Percentiles rank a stretch among this genome's conserved stretches.
Conservation (phyloP, 108 stramenopile species). For the Chaetoceros tenuissimus region DNA sequence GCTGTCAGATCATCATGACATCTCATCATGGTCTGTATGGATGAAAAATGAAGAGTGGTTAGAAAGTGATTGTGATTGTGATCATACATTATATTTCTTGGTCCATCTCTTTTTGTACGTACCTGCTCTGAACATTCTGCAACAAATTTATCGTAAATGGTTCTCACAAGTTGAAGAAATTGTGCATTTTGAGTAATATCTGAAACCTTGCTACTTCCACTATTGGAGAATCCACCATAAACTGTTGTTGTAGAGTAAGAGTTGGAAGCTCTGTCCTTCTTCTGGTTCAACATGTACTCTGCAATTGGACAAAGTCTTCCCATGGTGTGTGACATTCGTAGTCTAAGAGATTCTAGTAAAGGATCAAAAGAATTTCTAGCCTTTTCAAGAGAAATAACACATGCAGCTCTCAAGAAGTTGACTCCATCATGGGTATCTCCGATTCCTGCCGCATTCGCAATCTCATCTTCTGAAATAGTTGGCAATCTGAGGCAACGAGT, state of each 20-base stretch:
- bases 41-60: neutral
- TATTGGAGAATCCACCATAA: slow-evolving; percentile 16
- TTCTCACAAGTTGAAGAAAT: slow-evolving; percentile 64
- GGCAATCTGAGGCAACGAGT: slow-evolving; percentile 73
- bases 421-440: slow-evolving; percentile 91
- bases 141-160: slow-evolving; percentile 80
- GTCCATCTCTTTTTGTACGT: slow-evolving; percentile 17
- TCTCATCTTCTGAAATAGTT: slow-evolving; percentile 84
- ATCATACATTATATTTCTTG: neutral
- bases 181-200: slow-evolving; percentile 60
- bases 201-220: slow-evolving; percentile 15
- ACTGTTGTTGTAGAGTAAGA: slow-evolving; percentile 23
- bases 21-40: slow-evolving; percentile 36
- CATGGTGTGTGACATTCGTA: slow-evolving; percentile 80
- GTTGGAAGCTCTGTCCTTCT: slow-evolving; percentile 48
- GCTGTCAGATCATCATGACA: slow-evolving; percentile 85
- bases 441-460: slow-evolving; percentile 91
- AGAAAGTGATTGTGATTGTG: neutral
- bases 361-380: slow-evolving; percentile 83
- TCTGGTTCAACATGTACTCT: slow-evolving; percentile 79
- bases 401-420: slow-evolving; percentile 86
- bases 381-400: slow-evolving; percentile 90
- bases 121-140: slow-evolving; percentile 59
- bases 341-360: slow-evolving; percentile 48
- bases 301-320: slow-evolving; percentile 76